Base-by-base conservation (phyloP, 768 basidiomycete genomes). In the Candolleomyces aberdarensis region DNA sequence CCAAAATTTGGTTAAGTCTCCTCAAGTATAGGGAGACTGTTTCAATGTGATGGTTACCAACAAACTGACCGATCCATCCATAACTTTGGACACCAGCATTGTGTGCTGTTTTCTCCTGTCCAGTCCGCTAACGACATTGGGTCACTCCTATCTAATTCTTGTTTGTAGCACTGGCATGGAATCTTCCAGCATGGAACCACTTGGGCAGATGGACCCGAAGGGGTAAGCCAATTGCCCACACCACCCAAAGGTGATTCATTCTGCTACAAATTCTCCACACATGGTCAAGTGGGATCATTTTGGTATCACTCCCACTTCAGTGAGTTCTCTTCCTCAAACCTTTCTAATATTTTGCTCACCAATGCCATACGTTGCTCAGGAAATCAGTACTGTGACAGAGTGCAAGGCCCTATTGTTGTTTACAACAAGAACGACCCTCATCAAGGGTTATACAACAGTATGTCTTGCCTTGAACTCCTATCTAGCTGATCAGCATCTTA, bases 161-260 rank as follows among this genome's bases (percentile, higher is more conserved):
- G 14, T 50, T 19, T 50, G 3, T 62, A 77, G 76, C 83, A 85
- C 63, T 85, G 82, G 82, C 84, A 85, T 64, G 83, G 84, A 3
- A 64, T 85, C 49, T 74, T 70, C 56, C 83, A 84, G 64, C 65
- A 68, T 0, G 59, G 62, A 3, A 76, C 78, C 7, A 80, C 75
- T 58, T 80, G 72, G 69, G 78, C 74, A 0, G 84, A 85, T 58
- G 84, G 84, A 6, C 62, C 72, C 1, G 68, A 70, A 2, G 64
- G 71, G 47, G 72, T 83, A 1, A 81, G 74, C 14, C 81, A 83
- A 62, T 83, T 82, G 63, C 82, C 83, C 0, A 81, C 83, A 47
- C 63, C 72, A 1, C 71, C 79, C 2, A 71, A 70, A 0, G 66
- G 68, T 0, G 49, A 79, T 41, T 76, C 75, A 0, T 83, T 83